Evolutionary conservation across 2,329 filamentous ascomycete species (phyloP), one percentile per base, ranked within the genome.

Genomic region (Westerdykella sp.): DNA sequence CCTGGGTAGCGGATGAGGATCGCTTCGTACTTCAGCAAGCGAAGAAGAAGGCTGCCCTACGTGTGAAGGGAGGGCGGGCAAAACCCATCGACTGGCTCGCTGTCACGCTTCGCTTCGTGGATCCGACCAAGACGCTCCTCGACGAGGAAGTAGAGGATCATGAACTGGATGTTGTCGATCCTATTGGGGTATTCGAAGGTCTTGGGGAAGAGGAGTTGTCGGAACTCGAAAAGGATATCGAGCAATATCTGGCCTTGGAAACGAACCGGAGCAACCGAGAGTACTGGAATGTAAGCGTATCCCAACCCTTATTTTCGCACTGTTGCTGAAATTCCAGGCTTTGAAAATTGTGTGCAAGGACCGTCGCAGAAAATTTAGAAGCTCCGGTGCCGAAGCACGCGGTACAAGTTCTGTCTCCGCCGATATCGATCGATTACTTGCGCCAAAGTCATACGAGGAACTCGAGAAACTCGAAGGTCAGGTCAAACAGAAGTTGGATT

Each of bases 21-120:
- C 83, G 85, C 51, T 98, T 98, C 61, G 93, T 97, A 44, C 73
- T 98, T 60, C 90, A 89, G 68, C 93, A 98, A 70, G 85, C 91
- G 37, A 98, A 97, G 76, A 97, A 94, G 74, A 97, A 96, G 73
- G 91, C 93, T 34, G 87, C 90, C 52, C 94, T 98, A 55, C 84
- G 93, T 34, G 89, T 97, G 37, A 87, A 89, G 55, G 90, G 94
- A 67, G 85, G 86, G 10, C 81, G 94, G 54, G 90, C 91, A 43
- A 90, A 88, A 62, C 86, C 91, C 9, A 91, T 97, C 59, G 93
- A 98, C 70, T 90, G 87, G 75, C 78, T 98, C 37, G 88, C 90
- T 1, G 93, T 97, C 59, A 94, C 87, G 47, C 72, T 98, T 50
- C 83, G 88, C 53, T 87, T 91, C 50, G 83, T 97, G 52, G 93